These are phyloP conservation scores for Mycena polygramma DNA, from an alignment of 768 basidiomycete species.

Conservation along the genomic window DNA sequence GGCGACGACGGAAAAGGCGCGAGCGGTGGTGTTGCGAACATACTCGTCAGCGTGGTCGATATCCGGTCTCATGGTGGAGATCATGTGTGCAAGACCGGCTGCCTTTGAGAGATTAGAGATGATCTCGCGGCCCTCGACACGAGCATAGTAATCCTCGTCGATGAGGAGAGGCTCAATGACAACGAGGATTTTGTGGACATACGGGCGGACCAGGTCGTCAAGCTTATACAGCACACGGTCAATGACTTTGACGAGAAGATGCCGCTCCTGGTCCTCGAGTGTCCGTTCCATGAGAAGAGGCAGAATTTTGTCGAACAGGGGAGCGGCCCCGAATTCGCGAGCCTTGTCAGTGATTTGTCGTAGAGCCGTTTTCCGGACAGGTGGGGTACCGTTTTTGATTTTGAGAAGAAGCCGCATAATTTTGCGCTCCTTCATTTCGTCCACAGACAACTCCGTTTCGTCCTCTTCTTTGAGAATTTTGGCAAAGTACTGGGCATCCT, in stretches of 20 bases:
- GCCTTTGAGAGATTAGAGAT: constrained; percentile 99
- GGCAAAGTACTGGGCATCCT: constrained; percentile 98
- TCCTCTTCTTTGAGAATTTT: constrained; percentile 97
- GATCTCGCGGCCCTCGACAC: constrained; percentile 99
- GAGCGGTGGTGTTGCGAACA: constrained; percentile 98
- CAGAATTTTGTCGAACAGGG: constrained; percentile 98
- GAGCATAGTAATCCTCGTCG: constrained; percentile 96
- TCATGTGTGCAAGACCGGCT: constrained; percentile 99
- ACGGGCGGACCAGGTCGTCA: constrained; percentile 98
- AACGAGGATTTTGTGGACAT: constrained; percentile 99
- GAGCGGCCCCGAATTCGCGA: constrained; percentile 97
- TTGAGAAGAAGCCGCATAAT: constrained; percentile 98
- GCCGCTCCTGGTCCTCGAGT: constrained; percentile 98
- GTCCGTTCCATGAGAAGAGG: constrained; percentile 98
- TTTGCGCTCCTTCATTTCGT: constrained; percentile 99
- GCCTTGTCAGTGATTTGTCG: constrained; percentile 99
- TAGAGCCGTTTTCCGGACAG: constrained; percentile 96
- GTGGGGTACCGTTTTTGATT: constrained; percentile 99
- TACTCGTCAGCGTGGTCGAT: constrained; percentile 99
- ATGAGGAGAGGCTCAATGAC: constrained; percentile 99
- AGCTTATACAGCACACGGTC: constrained; percentile 99
- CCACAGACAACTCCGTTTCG: constrained; percentile 91
- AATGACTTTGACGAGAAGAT: constrained; percentile 98
- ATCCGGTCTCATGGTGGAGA: constrained; percentile 99
- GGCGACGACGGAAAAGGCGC: constrained; percentile 98